Evolutionary conservation across 257 asterid species (phyloP).

Genomic region (Ocimum tenuiflorum): DNA sequence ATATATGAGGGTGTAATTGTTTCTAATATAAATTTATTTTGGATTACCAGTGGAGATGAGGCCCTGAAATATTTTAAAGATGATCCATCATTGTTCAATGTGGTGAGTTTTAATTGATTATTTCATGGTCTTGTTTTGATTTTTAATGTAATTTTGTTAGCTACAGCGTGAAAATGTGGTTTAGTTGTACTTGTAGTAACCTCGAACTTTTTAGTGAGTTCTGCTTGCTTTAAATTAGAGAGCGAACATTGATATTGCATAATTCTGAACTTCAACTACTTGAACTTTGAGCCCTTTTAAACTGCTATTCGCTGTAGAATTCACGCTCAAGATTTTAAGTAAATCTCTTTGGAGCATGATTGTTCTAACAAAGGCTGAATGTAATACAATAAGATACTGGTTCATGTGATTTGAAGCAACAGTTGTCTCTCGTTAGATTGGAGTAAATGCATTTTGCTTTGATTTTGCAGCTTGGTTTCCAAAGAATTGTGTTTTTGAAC

Average conservation of each 20-base stretch:
- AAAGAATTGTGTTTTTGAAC: not conserved
- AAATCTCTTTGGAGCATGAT: not conserved
- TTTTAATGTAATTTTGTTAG: not conserved
- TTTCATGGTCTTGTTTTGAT: not conserved
- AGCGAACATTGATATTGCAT: not conserved
- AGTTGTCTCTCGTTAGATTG: not conserved
- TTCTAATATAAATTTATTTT: not conserved
- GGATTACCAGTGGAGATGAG: constrained; percentile 61
- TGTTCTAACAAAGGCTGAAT: not conserved
- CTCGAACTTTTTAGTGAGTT: not conserved
- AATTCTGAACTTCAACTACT: not conserved
- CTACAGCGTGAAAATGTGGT: not conserved
- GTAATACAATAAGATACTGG: not conserved
- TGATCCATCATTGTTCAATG: constrained; percentile 68
- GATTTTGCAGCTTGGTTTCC: not conserved
- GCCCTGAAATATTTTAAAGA: constrained; percentile 71
- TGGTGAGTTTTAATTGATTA: constrained; percentile 44
- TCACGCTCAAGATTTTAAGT: not conserved
- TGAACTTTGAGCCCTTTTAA: not conserved
- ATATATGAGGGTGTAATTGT: not conserved
- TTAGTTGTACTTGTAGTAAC: not conserved
- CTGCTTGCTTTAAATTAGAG: not conserved
- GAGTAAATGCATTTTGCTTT: not conserved
- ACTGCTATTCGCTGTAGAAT: not conserved
- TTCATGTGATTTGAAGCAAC: not conserved